Conservation (phyloP, 2,329 filamentous ascomycete genomes). For the Neofusicoccum umdonicola region DNA sequence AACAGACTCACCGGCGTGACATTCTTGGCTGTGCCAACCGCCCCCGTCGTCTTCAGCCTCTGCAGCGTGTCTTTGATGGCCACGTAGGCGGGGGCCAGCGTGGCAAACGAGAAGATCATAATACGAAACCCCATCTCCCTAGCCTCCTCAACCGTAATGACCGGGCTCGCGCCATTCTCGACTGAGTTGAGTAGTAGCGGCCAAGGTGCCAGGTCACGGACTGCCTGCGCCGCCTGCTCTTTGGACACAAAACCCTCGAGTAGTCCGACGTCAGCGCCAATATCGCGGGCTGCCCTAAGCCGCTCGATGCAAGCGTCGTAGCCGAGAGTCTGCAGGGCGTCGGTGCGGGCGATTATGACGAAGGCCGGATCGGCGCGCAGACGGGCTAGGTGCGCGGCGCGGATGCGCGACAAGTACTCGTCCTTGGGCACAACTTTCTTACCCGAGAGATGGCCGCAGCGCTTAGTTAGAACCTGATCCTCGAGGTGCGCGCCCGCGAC, state of each 20-base stretch:
- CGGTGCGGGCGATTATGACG: conserved; percentile 64
- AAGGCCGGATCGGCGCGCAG: conserved; percentile 57
- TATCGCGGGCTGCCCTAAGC: conserved; percentile 50
- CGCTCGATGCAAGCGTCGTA: conserved; percentile 56
- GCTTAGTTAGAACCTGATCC: conserved; percentile 64
- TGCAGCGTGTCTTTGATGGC: conserved; percentile 41
- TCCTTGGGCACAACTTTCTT: conserved; percentile 58
- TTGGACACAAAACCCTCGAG: conserved; percentile 57
- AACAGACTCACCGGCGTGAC: conserved; percentile 51
- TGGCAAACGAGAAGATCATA: conserved; percentile 56
- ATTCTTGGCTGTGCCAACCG: conserved; percentile 42
- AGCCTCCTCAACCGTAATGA: conserved; percentile 53
- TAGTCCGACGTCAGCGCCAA: conserved; percentile 60
- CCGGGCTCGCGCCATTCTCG: conserved; percentile 54
- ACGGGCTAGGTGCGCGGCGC: conserved; percentile 54
- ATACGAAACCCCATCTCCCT: conserved; percentile 57
- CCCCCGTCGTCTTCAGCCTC: conserved; percentile 39
- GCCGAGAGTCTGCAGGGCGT: conserved; percentile 57
- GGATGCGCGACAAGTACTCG: conserved; percentile 54
- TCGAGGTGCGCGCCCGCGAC: conserved; percentile 62
- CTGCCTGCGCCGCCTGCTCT: conserved; percentile 50
- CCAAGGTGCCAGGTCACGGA: conserved; percentile 50
- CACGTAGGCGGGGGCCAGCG: conserved; percentile 48
- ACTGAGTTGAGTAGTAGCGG: conserved; percentile 58
- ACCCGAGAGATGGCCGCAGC: conserved; percentile 62